Base-by-base conservation (phyloP, 805 yeast genomes). In the Scheffersomyces ergatensis region DNA sequence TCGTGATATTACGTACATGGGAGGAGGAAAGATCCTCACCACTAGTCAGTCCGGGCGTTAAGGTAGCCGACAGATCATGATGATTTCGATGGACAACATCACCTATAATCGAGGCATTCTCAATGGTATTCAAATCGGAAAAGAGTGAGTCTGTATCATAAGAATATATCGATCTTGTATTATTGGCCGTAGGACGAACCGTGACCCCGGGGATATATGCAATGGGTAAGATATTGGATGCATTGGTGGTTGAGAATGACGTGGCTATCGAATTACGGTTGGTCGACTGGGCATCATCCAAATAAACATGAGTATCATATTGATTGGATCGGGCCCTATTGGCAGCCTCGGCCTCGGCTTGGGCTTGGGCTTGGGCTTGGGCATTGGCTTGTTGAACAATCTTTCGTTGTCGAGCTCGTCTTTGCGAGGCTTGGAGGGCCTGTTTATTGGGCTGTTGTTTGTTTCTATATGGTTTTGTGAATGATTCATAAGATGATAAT, bases 181-280 rank as follows among this genome's bases (percentile, higher is more conserved):
- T 66, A 50, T 69, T 66, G 40, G 64, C 64, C 7, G 72, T 67
- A 35, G 77, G 73, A 19, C 83, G 69, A 17, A 80, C 78, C 4
- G 89, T 86, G 34, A 89, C 97, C 27, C 97, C 97, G 0, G 97
- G 98, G 44, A 90, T 87, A 57, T 89, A 90, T 2, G 96, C 96
- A 42, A 92, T 84, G 15, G 96, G 96, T 45, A 90, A 76, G 48
- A 90, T 82, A 60, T 90, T 89, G 12, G 95, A 85, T 3, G 95
- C 95, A 51, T 84, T 80, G 9, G 93, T 83, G 36, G 83, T 71
- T 29, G 73, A 66, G 12, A 83, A 77, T 5, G 89, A 77, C 23
- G 85, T 77, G 7, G 90, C 85, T 51, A 64, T 63, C 12, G 73
- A 67, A 45, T 63, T 56, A 37, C 74, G 55, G 36, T 46, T 43